Evolutionary conservation across 2,329 filamentous ascomycete species (phyloP).

Genomic region (Penicillium sp.): DNA sequence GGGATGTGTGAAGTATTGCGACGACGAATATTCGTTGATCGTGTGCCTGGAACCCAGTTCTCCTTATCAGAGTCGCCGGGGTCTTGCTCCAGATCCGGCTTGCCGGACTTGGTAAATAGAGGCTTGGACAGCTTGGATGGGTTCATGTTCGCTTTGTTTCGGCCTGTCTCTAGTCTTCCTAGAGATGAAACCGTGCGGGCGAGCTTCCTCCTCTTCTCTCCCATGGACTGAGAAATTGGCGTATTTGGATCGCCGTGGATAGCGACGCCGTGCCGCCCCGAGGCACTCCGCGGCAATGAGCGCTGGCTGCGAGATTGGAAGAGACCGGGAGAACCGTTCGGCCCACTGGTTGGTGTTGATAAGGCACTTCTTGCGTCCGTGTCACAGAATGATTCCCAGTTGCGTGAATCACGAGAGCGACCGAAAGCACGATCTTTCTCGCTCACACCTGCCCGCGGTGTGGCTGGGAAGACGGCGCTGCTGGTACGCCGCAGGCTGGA

Average conservation of each 20-base stretch:
- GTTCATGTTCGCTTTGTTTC: constrained; percentile 38
- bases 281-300: constrained; percentile 47
- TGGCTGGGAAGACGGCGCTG: constrained; percentile 62
- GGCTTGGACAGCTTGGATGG: constrained; percentile 29
- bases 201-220: constrained; percentile 62
- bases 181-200: constrained; percentile 61
- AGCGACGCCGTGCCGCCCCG: constrained; percentile 55
- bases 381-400: constrained; percentile 90
- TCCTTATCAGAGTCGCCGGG: constrained; percentile 88
- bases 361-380: constrained; percentile 74
- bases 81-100: constrained; percentile 45
- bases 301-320: constrained; percentile 67
- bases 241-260: constrained; percentile 46
- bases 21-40: constrained; percentile 40
- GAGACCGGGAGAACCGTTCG: constrained; percentile 68
- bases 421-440: constrained; percentile 56
- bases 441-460: constrained; percentile 56
- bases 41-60: constrained; percentile 67
- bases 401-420: constrained; percentile 80
- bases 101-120: constrained; percentile 29
- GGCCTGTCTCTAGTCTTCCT: constrained; percentile 56
- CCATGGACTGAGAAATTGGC: constrained; percentile 46
- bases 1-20: constrained; percentile 30
- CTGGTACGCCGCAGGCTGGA: constrained; percentile 66
- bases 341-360: constrained; percentile 70